These are phyloP conservation scores for Zostera marina DNA, from an alignment of 116 monocot species.

Conservation along the genomic window DNA sequence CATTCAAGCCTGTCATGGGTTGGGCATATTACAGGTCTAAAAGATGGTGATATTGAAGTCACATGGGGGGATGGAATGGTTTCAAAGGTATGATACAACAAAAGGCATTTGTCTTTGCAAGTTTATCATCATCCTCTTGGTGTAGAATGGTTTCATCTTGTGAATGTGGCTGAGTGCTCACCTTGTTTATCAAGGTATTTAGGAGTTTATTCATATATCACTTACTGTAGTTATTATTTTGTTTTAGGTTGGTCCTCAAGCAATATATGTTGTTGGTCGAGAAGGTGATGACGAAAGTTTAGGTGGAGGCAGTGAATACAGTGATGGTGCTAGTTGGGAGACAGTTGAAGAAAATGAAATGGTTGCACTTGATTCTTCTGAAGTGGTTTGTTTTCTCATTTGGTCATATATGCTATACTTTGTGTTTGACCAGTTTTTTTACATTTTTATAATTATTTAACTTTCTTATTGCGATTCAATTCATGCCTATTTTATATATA, in stretches of 20 bases:
- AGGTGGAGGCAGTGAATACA: conserved; percentile 48
- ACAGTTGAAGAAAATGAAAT: conserved; percentile 73
- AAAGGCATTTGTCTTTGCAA: not conserved
- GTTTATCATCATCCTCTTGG: too few relatives aligned
- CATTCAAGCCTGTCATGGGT: conserved; percentile 64
- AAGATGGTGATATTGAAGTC: conserved; percentile 93
- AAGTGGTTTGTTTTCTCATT: conserved; percentile 27
- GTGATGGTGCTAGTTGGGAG: conserved; percentile 89
- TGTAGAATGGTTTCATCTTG: too few relatives aligned
- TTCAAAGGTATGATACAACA: conserved; percentile 39
- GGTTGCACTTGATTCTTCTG: conserved; percentile 20
- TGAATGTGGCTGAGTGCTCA: too few relatives aligned
- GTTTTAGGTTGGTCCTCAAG: conserved; percentile 77
- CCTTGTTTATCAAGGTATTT: too few relatives aligned
- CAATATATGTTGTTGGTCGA: conserved; percentile 80
- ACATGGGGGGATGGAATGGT: conserved; percentile 79
- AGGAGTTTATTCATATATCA: not conserved
- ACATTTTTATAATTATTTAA: not conserved
- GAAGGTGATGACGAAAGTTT: conserved; percentile 59
- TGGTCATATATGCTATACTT: too few relatives aligned
- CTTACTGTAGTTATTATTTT: not conserved
- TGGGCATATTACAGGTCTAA: conserved; percentile 76
- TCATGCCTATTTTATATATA: not conserved
- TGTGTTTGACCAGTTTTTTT: too few relatives aligned
- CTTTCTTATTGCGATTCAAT: too few relatives aligned